These are phyloP conservation scores for Colletotrichum horii DNA, from an alignment of 2,329 filamentous ascomycete genomes.

Conservation along the genomic window DNA sequence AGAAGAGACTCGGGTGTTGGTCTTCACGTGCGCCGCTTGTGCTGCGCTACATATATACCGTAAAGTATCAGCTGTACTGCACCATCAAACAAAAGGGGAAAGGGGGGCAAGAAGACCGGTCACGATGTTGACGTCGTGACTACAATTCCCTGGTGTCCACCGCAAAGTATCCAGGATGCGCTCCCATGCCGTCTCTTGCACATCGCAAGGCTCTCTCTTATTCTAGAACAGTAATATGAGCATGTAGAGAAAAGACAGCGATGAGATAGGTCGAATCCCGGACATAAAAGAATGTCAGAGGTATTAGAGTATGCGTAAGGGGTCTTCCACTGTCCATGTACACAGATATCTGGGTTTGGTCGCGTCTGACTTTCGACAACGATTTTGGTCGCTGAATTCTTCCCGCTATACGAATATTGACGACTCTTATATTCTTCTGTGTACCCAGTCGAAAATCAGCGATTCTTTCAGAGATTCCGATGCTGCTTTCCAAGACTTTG, in stretches of 20 bases:
- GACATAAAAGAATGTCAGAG: neutral
- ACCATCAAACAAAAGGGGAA: rapidly evolving
- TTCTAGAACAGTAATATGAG: rapidly evolving
- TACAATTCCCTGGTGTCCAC: neutral
- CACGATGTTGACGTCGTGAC: neutral
- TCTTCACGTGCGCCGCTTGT: rapidly evolving
- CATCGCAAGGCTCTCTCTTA: rapidly evolving
- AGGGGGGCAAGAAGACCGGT: rapidly evolving
- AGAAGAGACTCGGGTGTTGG: neutral
- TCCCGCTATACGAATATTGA: too few species aligned
- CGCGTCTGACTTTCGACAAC: too few species aligned
- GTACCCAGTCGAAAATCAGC: too few species aligned
- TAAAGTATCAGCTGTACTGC: rapidly evolving
- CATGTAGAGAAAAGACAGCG: neutral
- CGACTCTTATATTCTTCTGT: too few species aligned
- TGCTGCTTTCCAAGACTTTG: too few species aligned
- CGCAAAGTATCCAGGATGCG: rapidly evolving
- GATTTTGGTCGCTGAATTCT: too few species aligned
- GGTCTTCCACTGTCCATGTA: neutral
- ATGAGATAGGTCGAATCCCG: neutral
- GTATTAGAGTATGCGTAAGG: neutral
- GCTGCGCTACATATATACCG: neutral
- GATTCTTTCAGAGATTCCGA: too few species aligned
- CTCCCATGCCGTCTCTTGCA: neutral
- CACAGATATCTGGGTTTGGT: neutral